These are phyloP conservation scores for Trametes pubescens DNA, from an alignment of 1,284 basidiomycete species.

Conservation along the genomic window DNA sequence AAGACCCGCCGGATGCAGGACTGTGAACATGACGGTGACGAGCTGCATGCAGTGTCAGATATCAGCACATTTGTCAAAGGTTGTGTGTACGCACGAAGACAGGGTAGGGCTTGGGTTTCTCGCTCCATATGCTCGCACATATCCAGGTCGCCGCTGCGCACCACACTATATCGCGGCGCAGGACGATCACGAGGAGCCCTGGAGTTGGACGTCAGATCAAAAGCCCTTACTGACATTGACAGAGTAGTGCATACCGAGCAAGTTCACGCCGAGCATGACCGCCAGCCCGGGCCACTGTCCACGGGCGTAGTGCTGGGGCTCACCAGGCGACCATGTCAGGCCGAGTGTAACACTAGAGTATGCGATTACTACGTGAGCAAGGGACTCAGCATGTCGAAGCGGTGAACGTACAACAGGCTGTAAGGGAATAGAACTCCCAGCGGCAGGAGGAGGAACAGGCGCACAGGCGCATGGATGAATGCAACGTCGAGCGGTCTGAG, in stretches of 20 bases:
- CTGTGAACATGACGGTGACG: constrained; percentile 65
- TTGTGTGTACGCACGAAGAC: constrained; percentile 59
- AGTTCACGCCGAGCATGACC: constrained; percentile 65
- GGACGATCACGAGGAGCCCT: constrained; percentile 60
- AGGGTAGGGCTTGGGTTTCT: constrained; percentile 64
- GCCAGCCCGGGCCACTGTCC: constrained; percentile 70
- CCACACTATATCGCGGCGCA: constrained; percentile 74
- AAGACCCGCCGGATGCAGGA: constrained; percentile 64
- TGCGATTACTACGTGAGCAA: neutral
- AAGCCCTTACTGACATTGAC: neutral
- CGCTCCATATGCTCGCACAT: constrained; percentile 67
- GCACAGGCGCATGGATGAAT: constrained; percentile 77
- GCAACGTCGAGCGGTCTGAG: constrained; percentile 67
- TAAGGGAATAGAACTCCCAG: constrained; percentile 56
- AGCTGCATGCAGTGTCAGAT: constrained; percentile 50
- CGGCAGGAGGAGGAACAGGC: constrained; percentile 72
- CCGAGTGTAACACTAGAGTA: constrained; percentile 55
- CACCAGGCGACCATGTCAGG: constrained; percentile 51
- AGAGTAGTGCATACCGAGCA: constrained; percentile 46
- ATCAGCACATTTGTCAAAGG: neutral
- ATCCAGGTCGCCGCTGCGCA: constrained; percentile 77
- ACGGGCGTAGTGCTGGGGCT: constrained; percentile 54
- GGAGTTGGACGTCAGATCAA: constrained; percentile 26
- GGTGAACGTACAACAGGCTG: constrained; percentile 56
- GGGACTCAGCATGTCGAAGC: neutral